Percentiles rank a stretch among this genome's conserved stretches.
Conservation (phyloP, 2,329 filamentous ascomycete genomes). For the Penicillium sp. region DNA sequence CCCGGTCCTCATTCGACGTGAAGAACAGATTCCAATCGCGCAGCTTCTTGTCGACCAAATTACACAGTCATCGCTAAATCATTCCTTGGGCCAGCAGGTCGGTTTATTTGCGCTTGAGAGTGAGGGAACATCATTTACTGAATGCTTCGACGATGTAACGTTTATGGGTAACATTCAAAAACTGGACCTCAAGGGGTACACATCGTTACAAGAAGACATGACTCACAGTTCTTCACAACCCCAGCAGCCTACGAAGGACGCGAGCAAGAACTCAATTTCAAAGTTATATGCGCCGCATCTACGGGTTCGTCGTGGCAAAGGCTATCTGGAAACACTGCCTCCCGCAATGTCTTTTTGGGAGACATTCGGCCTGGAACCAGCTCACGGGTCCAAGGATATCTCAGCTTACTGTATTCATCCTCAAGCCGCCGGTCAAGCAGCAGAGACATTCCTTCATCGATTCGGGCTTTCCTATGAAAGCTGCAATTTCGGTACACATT, state of each 20-base stretch:
- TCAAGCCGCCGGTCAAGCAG: constrained; percentile 52
- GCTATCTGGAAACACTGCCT: constrained; percentile 61
- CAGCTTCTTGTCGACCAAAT: constrained; percentile 52
- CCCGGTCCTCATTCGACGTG: constrained; percentile 43
- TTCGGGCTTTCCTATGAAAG: constrained; percentile 62
- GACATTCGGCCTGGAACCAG: constrained; percentile 63
- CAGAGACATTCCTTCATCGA: constrained; percentile 59
- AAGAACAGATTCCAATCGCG: constrained; percentile 47
- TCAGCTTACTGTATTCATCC: constrained; percentile 64
- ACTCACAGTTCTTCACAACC: constrained; percentile 28
- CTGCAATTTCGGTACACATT: constrained; percentile 62
- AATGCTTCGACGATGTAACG: constrained; percentile 37
- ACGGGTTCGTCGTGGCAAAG: constrained; percentile 60
- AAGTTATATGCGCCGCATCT: constrained; percentile 60
- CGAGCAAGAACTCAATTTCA: constrained; percentile 44
- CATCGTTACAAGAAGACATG: constrained; percentile 40
- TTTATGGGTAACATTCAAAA: constrained; percentile 40
- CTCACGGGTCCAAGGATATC: constrained; percentile 63
- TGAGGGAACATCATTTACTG: constrained; percentile 32
- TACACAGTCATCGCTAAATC: constrained; percentile 52
- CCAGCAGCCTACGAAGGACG: constrained; percentile 36
- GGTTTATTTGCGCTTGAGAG: constrained; percentile 38
- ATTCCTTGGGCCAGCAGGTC: constrained; percentile 38
- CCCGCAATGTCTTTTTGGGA: constrained; percentile 67
- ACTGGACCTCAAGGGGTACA: constrained; percentile 46